A percentile compares a stretch with the other conserved stretches of the same genome.
phyloP scores from a whole-genome alignment of 345 rosid genomes.

The Bretschneidera sinensis region DNA sequence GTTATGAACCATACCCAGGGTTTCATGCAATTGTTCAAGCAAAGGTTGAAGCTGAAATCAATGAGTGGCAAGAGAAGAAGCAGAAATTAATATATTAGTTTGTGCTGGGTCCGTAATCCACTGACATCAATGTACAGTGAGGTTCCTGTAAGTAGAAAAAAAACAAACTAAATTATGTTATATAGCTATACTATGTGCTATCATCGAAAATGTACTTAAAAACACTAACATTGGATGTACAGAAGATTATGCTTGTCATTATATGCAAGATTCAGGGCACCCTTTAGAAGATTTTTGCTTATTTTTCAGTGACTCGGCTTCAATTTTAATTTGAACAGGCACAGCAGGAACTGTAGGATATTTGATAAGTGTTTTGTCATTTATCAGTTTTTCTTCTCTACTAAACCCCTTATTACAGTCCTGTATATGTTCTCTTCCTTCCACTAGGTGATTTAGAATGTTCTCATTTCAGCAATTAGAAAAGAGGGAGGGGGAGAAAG shows the following conservation, averaged over 20 bases:
- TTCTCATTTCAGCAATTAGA: too few species aligned
- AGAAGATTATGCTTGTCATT: too few species aligned
- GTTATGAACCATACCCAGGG: conserved; percentile 57
- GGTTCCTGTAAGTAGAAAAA: conserved; percentile 7
- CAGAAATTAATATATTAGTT: conserved; percentile 30
- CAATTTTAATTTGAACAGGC: background rate
- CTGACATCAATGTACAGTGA: background rate
- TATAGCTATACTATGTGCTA: background rate
- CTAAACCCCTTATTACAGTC: too few species aligned
- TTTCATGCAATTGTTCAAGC: conserved; percentile 39
- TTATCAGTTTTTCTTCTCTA: background rate
- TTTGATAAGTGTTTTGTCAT: background rate
- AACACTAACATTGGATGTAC: too few species aligned
- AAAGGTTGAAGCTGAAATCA: conserved; percentile 36
- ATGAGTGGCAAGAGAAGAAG: conserved; percentile 44
- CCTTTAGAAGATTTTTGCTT: too few species aligned
- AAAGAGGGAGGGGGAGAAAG: too few species aligned
- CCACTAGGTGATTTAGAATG: too few species aligned
- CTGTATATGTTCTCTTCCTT: too few species aligned
- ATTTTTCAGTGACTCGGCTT: too few species aligned
- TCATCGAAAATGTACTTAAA: too few species aligned
- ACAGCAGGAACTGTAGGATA: background rate
- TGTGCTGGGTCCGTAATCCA: background rate
- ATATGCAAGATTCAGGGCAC: too few species aligned
- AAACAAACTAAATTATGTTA: background rate